Evolutionary conservation across 768 basidiomycete species (phyloP), one percentile per base, ranked within the genome.

Genomic region (Dioszegia crocea): DNA sequence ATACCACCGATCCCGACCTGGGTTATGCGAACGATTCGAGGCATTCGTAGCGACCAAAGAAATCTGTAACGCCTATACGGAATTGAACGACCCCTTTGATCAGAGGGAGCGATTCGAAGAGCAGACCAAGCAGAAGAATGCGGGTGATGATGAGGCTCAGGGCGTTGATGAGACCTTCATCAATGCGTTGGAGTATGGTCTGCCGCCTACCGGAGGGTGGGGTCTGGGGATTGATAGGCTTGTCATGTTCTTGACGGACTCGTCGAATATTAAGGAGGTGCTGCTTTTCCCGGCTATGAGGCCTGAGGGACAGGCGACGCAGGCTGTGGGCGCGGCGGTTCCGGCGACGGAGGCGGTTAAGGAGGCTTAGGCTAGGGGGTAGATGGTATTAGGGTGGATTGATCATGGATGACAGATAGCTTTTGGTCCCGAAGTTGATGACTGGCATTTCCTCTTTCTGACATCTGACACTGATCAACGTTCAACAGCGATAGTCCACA

Each of bases 171-270:
- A 98, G 80, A 89, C 88, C 2, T 98, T 88, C 72, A 84, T 98
- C 54, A 87, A 97, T 70, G 93, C 94, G 87, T 85, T 99, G 63
- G 96, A 99, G 78, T 90, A 98, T 71, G 96, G 92, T 76, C 84
- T 99, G 1, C 91, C 96, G 4, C 96, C 96, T 0, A 99, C 94
- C 3, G 94, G 91, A 59, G 94, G 94, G 44, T 98, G 91, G 91
- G 94, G 92, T 63, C 82, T 97, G 55, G 93, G 94, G 55, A 88
- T 97, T 66, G 93, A 97, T 75, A 86, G 92, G 60, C 81, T 98
- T 38, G 91, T 97, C 79, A 98, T 98, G 94, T 97, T 98, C 86
- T 81, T 98, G 48, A 94, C 92, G 3, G 86, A 99, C 78, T 93
- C 90, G n/a, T 86, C 85, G 8, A 94, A 96, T 73, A 93, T 94